These are phyloP conservation scores for Graphium sp. DNA, from an alignment of 2,329 filamentous ascomycete species.

Conservation along the genomic window DNA sequence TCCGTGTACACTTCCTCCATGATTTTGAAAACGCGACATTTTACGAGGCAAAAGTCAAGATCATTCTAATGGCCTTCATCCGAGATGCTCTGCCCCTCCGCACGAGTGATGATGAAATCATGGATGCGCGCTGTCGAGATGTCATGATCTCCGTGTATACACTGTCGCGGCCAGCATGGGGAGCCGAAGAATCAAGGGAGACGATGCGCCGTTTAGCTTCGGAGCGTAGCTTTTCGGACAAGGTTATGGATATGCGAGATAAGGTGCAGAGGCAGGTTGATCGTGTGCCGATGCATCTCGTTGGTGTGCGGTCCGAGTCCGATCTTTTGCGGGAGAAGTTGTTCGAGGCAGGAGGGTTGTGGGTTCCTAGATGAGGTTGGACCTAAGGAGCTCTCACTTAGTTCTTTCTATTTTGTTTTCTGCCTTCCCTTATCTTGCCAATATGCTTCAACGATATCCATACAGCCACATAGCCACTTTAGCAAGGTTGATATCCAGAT, in stretches of 20 bases:
- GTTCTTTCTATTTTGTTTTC: too few relatives aligned
- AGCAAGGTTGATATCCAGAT: too few relatives aligned
- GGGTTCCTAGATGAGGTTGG: too few relatives aligned
- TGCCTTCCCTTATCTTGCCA: too few relatives aligned
- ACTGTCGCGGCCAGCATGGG: slow-evolving; percentile 27
- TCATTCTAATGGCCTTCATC: slow-evolving; percentile 45
- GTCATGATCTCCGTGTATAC: slow-evolving; percentile 25
- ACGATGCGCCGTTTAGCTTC: slow-evolving; percentile 20
- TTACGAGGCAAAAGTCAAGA: slow-evolving; percentile 24
- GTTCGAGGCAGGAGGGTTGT: slow-evolving; percentile 30
- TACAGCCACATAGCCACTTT: too few relatives aligned
- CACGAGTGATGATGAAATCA: slow-evolving; percentile 7
- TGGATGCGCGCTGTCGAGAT: slow-evolving; percentile 19
- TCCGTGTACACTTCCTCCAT: slow-evolving; percentile 34
- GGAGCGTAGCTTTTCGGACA: slow-evolving; percentile 23
- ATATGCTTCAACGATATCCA: too few relatives aligned
- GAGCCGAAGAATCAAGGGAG: slow-evolving; percentile 17
- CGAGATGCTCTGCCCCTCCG: slow-evolving; percentile 13
- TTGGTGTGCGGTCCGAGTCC: slow-evolving; percentile 36
- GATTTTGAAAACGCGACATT: slow-evolving; percentile 27
- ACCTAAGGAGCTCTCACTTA: too few relatives aligned
- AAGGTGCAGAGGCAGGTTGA: slow-evolving; percentile 37
- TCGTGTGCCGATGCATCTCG: slow-evolving; percentile 37
- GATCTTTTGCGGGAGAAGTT: slow-evolving; percentile 28
- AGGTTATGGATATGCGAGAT: slow-evolving; percentile 28